phyloP scores from a whole-genome alignment of 441 rosid genomes.

The Eutrema salsugineum region DNA sequence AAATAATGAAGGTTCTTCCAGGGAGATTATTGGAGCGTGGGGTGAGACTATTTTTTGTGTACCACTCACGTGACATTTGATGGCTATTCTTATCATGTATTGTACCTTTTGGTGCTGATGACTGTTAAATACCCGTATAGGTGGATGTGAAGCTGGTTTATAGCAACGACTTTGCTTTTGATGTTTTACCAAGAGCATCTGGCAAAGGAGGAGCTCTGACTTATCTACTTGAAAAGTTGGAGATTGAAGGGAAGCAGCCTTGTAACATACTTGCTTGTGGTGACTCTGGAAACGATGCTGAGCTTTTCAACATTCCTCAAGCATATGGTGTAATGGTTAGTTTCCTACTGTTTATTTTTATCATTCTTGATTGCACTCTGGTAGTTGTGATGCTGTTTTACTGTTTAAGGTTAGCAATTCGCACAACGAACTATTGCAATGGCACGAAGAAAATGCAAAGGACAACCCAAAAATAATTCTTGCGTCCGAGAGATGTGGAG shows the following conservation, averaged over 20 bases:
- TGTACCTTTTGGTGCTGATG: not conserved
- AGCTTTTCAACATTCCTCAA: constrained; percentile 46
- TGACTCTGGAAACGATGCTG: constrained; percentile 72
- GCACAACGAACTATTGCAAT: constrained; percentile 44
- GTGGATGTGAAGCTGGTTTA: constrained; percentile 60
- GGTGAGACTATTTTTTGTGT: constrained; percentile 40
- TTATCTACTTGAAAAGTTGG: constrained; percentile 51
- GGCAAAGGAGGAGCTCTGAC: constrained; percentile 72
- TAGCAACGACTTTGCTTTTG: constrained; percentile 60
- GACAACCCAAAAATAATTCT: constrained; percentile 42
- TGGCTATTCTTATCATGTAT: not conserved
- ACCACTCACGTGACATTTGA: not conserved
- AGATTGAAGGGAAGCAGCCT: constrained; percentile 42
- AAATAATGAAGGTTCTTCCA: constrained; percentile 50
- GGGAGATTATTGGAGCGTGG: constrained; percentile 42
- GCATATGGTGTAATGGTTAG: constrained; percentile 69
- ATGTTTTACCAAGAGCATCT: constrained; percentile 61
- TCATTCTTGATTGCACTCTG: not conserved
- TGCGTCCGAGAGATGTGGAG: constrained; percentile 55
- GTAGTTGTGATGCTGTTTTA: not conserved
- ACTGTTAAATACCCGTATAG: constrained; percentile 32
- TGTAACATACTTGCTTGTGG: constrained; percentile 58
- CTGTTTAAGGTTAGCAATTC: constrained; percentile 46
- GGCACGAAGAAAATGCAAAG: constrained; percentile 50
- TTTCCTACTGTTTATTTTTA: constrained; percentile 13